Percentiles rank a stretch among this genome's conserved stretches.
Conservation (phyloP, 768 basidiomycete genomes). For the Calocybe indica region DNA sequence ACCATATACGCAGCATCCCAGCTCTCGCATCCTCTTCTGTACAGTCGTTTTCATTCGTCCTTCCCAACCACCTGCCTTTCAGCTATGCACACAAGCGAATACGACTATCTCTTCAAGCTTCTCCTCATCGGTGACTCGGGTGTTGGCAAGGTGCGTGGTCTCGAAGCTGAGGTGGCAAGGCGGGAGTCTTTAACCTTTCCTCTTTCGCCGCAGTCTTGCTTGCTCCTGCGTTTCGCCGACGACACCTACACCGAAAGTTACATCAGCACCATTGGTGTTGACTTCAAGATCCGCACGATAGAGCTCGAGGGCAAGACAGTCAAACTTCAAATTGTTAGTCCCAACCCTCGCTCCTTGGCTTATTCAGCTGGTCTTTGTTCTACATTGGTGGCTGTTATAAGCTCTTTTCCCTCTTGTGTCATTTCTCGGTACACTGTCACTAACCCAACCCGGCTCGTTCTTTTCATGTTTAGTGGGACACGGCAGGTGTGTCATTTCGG, state of each 20-base stretch:
- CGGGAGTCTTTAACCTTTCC: conserved; percentile 15
- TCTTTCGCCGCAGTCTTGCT: conserved; percentile 61
- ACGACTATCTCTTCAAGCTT: conserved; percentile 95
- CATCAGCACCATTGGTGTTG: conserved; percentile 96
- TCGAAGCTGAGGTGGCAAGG: conserved; percentile 7
- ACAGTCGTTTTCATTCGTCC: not conserved
- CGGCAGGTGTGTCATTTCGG: conserved; percentile 58
- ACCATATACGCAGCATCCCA: not conserved
- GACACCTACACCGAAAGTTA: conserved; percentile 98
- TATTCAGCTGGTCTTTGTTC: conserved; percentile 2
- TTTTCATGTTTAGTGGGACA: conserved; percentile 77
- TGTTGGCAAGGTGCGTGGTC: conserved; percentile 73
- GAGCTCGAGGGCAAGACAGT: conserved; percentile 98
- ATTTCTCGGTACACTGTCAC: not conserved
- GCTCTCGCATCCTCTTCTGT: too few species aligned
- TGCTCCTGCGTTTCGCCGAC: conserved; percentile 89
- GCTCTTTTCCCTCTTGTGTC: not conserved
- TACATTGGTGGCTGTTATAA: not conserved
- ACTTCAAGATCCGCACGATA: conserved; percentile 99
- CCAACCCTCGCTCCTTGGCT: conserved; percentile 12
- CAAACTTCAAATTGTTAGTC: conserved; percentile 94
- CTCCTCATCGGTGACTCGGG: conserved; percentile 94
- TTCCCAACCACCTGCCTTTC: conserved; percentile 15
- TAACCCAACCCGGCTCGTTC: conserved; percentile 19
- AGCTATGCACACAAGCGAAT: conserved; percentile 82